phyloP scores from a whole-genome alignment of 768 basidiomycete species.

The Rhodotorula diobovata region DNA sequence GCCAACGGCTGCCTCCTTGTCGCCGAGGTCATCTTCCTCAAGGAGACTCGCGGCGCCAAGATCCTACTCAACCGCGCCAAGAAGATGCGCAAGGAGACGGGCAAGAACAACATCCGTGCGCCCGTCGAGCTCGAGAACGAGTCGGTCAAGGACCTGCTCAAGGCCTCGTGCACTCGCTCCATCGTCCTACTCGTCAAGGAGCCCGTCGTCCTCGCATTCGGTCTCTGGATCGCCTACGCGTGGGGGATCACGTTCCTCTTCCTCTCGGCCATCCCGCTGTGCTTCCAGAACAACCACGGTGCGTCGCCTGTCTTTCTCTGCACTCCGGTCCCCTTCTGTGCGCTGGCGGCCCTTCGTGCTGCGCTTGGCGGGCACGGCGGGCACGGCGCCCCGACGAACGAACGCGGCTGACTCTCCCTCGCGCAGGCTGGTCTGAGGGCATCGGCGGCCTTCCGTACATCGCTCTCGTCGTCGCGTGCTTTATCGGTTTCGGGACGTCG shows the following conservation, averaged over 20 bases:
- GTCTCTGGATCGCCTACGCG: conserved; percentile 31
- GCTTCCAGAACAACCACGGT: conserved; percentile 38
- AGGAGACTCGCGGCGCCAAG: conserved; percentile 42
- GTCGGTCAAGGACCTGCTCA: conserved; percentile 35
- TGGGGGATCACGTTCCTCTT: conserved; percentile 41
- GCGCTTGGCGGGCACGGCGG: too few species aligned
- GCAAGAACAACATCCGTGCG: conserved; percentile 36
- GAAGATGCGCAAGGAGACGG: conserved; percentile 38
- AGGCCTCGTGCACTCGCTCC: conserved; percentile 36
- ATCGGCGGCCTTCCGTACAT: conserved; percentile 38
- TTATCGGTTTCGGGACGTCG: conserved; percentile 37
- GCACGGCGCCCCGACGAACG: too few species aligned
- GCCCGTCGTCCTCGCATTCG: conserved; percentile 32
- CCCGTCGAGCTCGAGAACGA: conserved; percentile 40
- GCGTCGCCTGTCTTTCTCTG: too few species aligned
- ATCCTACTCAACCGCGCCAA: conserved; percentile 38
- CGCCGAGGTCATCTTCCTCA: conserved; percentile 36
- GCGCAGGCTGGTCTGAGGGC: conserved; percentile 33
- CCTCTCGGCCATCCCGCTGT: conserved; percentile 39
- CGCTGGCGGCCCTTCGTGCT: too few species aligned
- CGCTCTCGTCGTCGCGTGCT: conserved; percentile 38
- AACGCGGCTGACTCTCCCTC: too few species aligned
- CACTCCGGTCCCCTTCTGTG: too few species aligned
- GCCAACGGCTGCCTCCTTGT: conserved; percentile 22
- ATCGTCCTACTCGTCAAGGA: conserved; percentile 36